phyloP scores from a whole-genome alignment of 1,284 basidiomycete genomes.

The Dichomitus squalens region DNA sequence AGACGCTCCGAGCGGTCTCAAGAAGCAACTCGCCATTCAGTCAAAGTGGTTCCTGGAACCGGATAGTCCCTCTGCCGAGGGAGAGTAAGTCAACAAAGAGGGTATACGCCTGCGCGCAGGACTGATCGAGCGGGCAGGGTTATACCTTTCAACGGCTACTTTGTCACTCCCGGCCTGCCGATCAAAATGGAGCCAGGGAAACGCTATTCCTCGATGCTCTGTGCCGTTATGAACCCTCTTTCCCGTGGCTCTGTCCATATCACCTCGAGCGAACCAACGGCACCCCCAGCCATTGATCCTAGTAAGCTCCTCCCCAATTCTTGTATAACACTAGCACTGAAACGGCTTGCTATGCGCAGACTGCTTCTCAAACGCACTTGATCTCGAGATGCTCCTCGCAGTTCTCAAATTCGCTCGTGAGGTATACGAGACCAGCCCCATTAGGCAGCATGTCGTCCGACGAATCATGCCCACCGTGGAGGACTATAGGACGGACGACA shows the following conservation, averaged over 20 bases:
- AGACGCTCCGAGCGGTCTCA: neutral
- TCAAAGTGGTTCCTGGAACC: constrained; percentile 11
- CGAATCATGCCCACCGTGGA: constrained; percentile 14
- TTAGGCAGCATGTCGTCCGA: constrained; percentile 13
- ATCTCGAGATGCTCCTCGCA: constrained; percentile 22
- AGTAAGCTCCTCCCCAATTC: constrained; percentile 2
- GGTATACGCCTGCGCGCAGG: too few relatives aligned
- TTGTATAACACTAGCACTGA: neutral
- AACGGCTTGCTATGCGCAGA: neutral
- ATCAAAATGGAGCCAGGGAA: constrained; percentile 1
- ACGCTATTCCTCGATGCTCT: constrained; percentile 12
- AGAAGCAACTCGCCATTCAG: constrained; percentile 13
- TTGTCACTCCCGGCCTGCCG: constrained; percentile 8
- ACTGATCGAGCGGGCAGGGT: neutral
- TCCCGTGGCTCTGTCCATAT: constrained; percentile 32
- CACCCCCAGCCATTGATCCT: constrained; percentile 48
- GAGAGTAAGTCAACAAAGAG: constrained; percentile 11
- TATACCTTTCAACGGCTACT: constrained; percentile 14
- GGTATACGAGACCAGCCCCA: constrained; percentile 19
- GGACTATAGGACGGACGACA: constrained; percentile 14
- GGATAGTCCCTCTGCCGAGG: constrained; percentile 3
- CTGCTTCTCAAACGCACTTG: constrained; percentile 14
- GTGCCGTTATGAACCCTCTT: constrained; percentile 7
- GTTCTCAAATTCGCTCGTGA: constrained; percentile 15
- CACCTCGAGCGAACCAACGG: constrained; percentile 39